Base-by-base conservation (phyloP, 2,329 filamentous ascomycete genomes). In the Arthrobotrys pseudoclavata region DNA sequence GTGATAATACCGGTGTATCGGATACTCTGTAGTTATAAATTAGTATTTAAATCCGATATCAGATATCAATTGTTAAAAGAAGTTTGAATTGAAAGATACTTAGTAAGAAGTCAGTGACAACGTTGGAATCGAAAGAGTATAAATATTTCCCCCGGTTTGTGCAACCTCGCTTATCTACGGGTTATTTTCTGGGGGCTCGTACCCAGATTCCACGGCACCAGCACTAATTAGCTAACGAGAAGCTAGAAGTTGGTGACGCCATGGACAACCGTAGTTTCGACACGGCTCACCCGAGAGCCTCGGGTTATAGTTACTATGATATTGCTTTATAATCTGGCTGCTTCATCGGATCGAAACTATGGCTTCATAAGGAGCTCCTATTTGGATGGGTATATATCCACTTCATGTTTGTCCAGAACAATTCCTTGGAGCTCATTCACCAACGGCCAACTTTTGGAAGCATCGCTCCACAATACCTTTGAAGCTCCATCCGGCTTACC, bases 131-230 rank as follows among this genome's bases (percentile, higher is more conserved):
- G 24, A 18, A 22, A 18, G 24, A 29, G 50, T 31, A 18, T 24
- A 18, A 18, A 57, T 57, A 57, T 57, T 7, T 18, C 52, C 29
- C 34, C 29, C 20, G 12, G 34, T 42, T 9, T 42, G 55, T 60
- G 20, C 34, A 6, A 60, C 55, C 12, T 60, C 55, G 55, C 55
- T 60, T 60, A 60, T 20, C 18, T 40, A 20, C 55, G 55, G 55
- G 55, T 60, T 42, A 60, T n/a, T n/a, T 5, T 57, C 20, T 15
- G n/a, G 10, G 29, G 13, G 52, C 1, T 37, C n/a, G n/a, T n/a
- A n/a, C n/a, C n/a, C n/a, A n/a, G n/a, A n/a, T n/a, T n/a, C n/a
- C n/a, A n/a, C n/a, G n/a, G 34, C 34, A 9, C 34, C 12, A 40
- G 10, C 34, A 9, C 12, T 40, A 22, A 47, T 40, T 42, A 42